phyloP scores from a whole-genome alignment of 1,284 basidiomycete species.

The Melanopsichium pennsylvanicum region DNA sequence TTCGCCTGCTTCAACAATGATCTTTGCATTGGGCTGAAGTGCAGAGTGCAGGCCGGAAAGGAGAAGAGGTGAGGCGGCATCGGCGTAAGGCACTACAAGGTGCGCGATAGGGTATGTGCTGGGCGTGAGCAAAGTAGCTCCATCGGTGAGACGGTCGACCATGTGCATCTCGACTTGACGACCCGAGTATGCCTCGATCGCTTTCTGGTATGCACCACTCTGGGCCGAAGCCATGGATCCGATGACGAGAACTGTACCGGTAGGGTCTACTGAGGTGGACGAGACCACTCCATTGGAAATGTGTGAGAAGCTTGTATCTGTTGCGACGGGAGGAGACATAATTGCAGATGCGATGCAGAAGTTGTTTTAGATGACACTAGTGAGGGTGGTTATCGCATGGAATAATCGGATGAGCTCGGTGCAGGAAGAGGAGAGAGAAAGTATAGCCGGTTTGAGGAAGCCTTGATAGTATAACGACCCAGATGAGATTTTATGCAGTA shows the following conservation, averaged over 20 bases:
- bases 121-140: slow-evolving; percentile 41
- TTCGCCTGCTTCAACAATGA: slow-evolving; percentile 43
- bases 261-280: slow-evolving; percentile 33
- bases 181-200: slow-evolving; percentile 43
- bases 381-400: no score
- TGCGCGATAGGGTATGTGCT: slow-evolving; percentile 45
- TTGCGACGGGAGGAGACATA: slow-evolving; percentile 43
- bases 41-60: slow-evolving; percentile 42
- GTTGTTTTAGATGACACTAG: neutral
- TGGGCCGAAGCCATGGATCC: slow-evolving; percentile 59
- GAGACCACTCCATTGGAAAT: slow-evolving; percentile 37
- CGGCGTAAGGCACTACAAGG: slow-evolving; percentile 42
- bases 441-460: no score
- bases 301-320: slow-evolving; percentile 37
- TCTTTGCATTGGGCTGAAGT: slow-evolving; percentile 37
- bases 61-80: slow-evolving; percentile 40
- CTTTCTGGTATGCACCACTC: slow-evolving; percentile 55
- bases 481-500: no score
- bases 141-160: slow-evolving; percentile 63
- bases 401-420: no score
- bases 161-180: slow-evolving; percentile 63
- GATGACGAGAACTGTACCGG: slow-evolving; percentile 52
- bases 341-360: neutral
- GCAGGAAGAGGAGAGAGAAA: no score
- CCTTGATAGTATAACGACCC: no score